A percentile compares a stretch with the other conserved stretches of the same genome.
These are phyloP conservation scores for Chaetomium cochliodes DNA, from an alignment of 495 filamentous ascomycete genomes.

Conservation along the genomic window DNA sequence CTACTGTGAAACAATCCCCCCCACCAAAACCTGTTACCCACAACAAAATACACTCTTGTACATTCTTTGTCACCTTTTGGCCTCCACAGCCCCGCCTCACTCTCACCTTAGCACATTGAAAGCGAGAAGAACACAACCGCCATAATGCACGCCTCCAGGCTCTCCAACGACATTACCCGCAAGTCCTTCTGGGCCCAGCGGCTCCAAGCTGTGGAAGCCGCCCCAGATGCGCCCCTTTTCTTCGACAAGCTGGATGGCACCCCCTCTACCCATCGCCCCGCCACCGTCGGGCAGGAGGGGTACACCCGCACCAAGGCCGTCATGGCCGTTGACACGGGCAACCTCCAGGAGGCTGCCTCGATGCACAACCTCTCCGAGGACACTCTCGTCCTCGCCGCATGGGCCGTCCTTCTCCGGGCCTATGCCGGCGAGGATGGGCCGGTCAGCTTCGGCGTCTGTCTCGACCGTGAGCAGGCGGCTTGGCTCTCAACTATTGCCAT, in stretches of 20 bases:
- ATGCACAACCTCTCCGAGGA: slow-evolving; percentile 16
- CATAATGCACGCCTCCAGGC: slow-evolving; percentile 1
- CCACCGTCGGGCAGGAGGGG: slow-evolving; percentile 1
- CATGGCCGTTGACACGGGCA: slow-evolving; percentile 14
- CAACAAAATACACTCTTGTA: too few relatives aligned
- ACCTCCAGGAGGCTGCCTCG: slow-evolving; percentile 9
- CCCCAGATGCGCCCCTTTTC: slow-evolving; percentile 5
- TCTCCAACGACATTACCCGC: slow-evolving; percentile 20
- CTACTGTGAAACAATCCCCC: too few relatives aligned
- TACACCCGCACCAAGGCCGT: slow-evolving; percentile 19
- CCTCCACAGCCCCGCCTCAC: not conserved
- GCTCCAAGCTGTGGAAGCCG: slow-evolving; percentile 10
- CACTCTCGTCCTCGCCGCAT: slow-evolving; percentile 11
- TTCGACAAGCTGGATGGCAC: slow-evolving; percentile 8
- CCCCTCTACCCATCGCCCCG: not conserved
- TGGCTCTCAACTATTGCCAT: slow-evolving; percentile 16
- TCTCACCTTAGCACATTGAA: not conserved
- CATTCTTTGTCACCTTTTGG: not conserved
- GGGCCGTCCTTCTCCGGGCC: slow-evolving; percentile 15
- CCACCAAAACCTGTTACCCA: too few relatives aligned
- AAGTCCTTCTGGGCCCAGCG: slow-evolving; percentile 20
- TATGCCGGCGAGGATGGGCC: slow-evolving; percentile 17
- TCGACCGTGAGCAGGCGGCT: slow-evolving; percentile 16
- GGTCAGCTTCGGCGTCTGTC: slow-evolving; percentile 18
- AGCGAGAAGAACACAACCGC: not conserved